Base-by-base conservation (phyloP, 1,284 basidiomycete genomes). In the Hemileia vastatrix region DNA sequence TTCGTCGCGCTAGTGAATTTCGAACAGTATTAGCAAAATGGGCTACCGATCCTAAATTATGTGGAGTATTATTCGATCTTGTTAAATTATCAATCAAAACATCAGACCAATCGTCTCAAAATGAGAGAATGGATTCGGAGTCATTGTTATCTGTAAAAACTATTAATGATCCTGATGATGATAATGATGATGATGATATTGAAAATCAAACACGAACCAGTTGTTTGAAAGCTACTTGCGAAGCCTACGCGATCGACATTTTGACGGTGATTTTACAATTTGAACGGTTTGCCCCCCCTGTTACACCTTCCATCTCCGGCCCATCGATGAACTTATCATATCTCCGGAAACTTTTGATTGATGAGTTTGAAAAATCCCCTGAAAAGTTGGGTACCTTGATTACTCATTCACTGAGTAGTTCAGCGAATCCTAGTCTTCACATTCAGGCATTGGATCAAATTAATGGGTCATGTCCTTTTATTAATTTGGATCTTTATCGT, bases 401-500 rank as follows among this genome's bases (percentile, higher is more conserved):
- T 18, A 53, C 31, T n/a, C 54, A 51, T 6, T 45, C 52, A 2
- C 54, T 62, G 19, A 52, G 54, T 40, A 62, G 59, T 47, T 31
- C 50, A 6, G 59, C 59, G 13, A 45, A 62, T 31, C 59, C 59
- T 5, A 52, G 48, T 23, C 27, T 62, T 33, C 59, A 62, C 21
- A 54, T 52, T 54, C 44, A 62, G 54, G 59, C 59, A 15, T 47
- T 62, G n/a, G 11, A 45, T 23, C 44, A 62, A 40, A 62, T 62
- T 21, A 54, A 23, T 27, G 24, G 54, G 18, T 18, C 44, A 54
- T 62, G 27, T 21, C 59, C 59, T 31, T 21, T 40, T 32, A 40
- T 62, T 45, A 52, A 62, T 15, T 51, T 62, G 19, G 59, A 62
- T 24, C 48, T 52, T 27, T 62, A 62, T 45, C 51, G 59, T 48